These are phyloP conservation scores for Linum trigynum DNA, from an alignment of 345 rosid species.

Conservation along the genomic window DNA sequence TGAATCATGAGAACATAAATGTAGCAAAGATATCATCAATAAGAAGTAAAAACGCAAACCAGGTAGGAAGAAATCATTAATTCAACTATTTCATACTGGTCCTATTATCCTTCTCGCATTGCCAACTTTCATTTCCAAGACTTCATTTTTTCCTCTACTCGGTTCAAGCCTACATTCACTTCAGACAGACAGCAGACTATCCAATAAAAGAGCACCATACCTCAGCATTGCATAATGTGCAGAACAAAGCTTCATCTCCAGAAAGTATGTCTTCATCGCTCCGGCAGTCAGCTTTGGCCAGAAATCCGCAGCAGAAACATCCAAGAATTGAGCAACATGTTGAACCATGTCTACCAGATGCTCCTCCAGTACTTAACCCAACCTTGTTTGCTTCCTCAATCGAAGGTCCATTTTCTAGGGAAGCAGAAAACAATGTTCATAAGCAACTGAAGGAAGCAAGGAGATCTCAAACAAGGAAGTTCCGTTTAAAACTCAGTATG, in stretches of 20 bases:
- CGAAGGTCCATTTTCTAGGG: conserved; percentile 40
- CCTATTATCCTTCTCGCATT: no score
- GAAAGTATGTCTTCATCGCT: conserved; percentile 41
- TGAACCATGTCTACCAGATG: conserved; percentile 30
- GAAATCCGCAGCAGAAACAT: conserved; percentile 51
- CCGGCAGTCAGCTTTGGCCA: conserved; percentile 63
- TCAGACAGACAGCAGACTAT: background rate
- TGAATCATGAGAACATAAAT: background rate
- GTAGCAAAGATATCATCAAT: no score
- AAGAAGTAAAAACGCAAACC: no score
- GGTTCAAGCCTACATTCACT: background rate
- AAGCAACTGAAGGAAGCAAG: conserved; percentile 1
- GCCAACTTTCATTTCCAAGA: background rate
- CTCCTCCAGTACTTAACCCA: conserved; percentile 31
- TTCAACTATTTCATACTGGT: background rate
- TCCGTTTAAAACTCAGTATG: background rate
- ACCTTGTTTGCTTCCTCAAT: conserved; percentile 44
- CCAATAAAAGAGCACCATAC: conserved; percentile 18
- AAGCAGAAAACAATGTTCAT: conserved; percentile 11
- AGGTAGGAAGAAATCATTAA: no score
- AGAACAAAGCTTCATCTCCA: conserved; percentile 72
- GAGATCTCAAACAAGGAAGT: background rate
- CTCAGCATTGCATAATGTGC: conserved; percentile 92
- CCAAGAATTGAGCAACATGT: conserved; percentile 41
- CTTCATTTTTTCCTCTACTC: background rate